Base-by-base conservation (phyloP, 176 grass and related monocot genomes). In the Urochloa ruziziensis region DNA sequence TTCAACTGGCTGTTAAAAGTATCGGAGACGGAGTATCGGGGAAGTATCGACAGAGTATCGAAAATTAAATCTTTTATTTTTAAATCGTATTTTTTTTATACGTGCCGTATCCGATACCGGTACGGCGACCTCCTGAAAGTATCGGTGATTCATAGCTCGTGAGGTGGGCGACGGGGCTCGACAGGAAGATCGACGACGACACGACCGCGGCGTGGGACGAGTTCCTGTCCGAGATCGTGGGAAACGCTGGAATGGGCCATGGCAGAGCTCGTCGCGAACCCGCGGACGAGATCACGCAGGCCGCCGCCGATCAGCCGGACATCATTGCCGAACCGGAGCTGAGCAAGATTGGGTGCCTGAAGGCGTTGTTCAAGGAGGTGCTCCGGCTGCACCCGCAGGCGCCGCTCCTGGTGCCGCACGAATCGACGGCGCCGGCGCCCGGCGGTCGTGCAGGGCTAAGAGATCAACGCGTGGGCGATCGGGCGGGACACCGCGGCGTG, bases 171-270 rank as follows among this genome's bases (percentile, higher is more conserved):
- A 82, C 77, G 5, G 88, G 88, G 28, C 18, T 63, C 5, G 70
- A 86, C 23, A 70, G 37, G 70, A 90, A 82, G 61, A 47, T 90
- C n/a, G 77, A 85, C 40, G n/a, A n/a, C n/a, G 33, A 25, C 18
- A 77, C 76, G 14, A 18, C 43, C 33, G 12, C 10, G 82, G 75
- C 27, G 15, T 78, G 78, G 49, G 84, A 90, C 48, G 28, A 44
- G 34, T 82, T 85, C 51, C 25, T 90, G 4, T 40, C 59, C 30
- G 77, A 74, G 21, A 82, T 90, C 42, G 29, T 90, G 24, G 62
- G 64, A 42, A 18, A 46, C 84, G 11, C 64, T 86, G 39, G 89
- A 91, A 57, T 91, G 89, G 89, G 40, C 74, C 46, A 91, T 91
- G 89, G 76, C 89, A 6, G 89, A 91, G 61, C 15, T 64, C 29